Evolutionary conservation across 1,284 basidiomycete species (phyloP).

Genomic region (Paramarasmius palmivorus): DNA sequence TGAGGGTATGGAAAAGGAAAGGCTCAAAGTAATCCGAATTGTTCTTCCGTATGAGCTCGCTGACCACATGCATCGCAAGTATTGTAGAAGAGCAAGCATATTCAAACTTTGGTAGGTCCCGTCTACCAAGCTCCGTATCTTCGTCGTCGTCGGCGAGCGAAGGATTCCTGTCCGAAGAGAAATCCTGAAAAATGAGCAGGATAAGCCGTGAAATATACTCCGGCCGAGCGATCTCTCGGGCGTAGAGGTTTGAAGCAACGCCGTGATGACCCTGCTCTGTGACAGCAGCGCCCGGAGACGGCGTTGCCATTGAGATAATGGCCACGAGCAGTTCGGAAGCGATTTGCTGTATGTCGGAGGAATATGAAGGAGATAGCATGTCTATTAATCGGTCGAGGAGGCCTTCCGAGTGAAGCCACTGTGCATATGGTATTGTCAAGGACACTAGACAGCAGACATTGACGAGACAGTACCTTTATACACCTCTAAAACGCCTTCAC

Average conservation of each 20-base stretch:
- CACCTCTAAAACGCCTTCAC: conserved; percentile 85
- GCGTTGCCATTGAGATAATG: conserved; percentile 93
- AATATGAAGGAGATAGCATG: conserved; percentile 80
- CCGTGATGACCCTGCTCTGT: conserved; percentile 49
- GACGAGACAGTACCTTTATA: conserved; percentile 37
- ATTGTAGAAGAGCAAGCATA: conserved; percentile 87
- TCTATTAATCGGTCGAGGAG: conserved; percentile 84
- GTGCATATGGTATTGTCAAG: conserved; percentile 23
- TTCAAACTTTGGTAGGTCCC: conserved; percentile 62
- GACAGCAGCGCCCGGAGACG: conserved; percentile 75
- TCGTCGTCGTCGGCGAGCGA: conserved; percentile 14
- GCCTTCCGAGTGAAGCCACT: conserved; percentile 89
- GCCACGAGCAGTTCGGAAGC: conserved; percentile 93
- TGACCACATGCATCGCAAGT: conserved; percentile 87
- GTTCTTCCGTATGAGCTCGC: conserved; percentile 97
- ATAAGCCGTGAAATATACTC: conserved; percentile 76
- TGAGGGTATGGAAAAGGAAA: conserved; percentile 94
- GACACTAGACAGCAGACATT: conserved; percentile 24
- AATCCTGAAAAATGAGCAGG: conserved; percentile 80
- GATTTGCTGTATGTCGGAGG: conserved; percentile 82
- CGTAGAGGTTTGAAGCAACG: conserved; percentile 84
- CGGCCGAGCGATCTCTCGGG: conserved; percentile 84
- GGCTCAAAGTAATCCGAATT: conserved; percentile 99
- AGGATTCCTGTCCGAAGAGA: conserved; percentile 35
- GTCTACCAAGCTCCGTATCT: conserved; percentile 17